These are phyloP conservation scores for Sphaerulina musiva DNA, from an alignment of 2,329 filamentous ascomycete species.

Conservation along the genomic window DNA sequence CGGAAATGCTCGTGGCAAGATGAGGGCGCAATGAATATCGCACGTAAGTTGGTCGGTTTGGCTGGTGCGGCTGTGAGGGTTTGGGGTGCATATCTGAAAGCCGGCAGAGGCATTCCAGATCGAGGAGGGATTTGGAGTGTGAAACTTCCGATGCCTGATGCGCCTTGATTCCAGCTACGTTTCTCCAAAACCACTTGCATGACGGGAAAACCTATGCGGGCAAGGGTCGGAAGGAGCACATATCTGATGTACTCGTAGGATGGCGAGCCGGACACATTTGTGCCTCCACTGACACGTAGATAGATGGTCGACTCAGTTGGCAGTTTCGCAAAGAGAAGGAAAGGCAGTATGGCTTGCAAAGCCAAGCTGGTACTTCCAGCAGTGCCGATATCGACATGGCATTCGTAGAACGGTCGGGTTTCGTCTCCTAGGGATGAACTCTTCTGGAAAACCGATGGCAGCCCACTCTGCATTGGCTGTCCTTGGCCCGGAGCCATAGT, in stretches of 20 bases:
- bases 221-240: conserved; percentile 51
- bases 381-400: conserved; percentile 41
- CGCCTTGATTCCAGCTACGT: conserved; percentile 51
- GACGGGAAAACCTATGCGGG: conserved; percentile 43
- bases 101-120: conserved; percentile 24
- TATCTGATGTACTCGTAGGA: conserved; percentile 52
- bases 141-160: conserved; percentile 43
- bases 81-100: conserved; percentile 33
- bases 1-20: conserved; percentile 28
- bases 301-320: conserved; percentile 23
- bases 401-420: conserved; percentile 26
- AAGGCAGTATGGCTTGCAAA: conserved; percentile 55
- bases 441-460: conserved; percentile 23
- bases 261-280: conserved; percentile 51
- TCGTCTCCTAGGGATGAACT: conserved; percentile 9
- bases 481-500: conserved; percentile 34
- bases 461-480: not conserved
- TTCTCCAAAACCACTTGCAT: conserved; percentile 40
- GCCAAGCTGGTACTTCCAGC: conserved; percentile 52
- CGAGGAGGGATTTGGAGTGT: conserved; percentile 46
- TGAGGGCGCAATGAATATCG: conserved; percentile 37
- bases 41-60: conserved; percentile 23
- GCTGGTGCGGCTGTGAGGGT: conserved; percentile 18
- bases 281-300: conserved; percentile 51
- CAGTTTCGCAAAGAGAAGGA: conserved; percentile 42